phyloP scores from a whole-genome alignment of 2,329 filamentous ascomycete species.

The Cytospora schulzeri region DNA sequence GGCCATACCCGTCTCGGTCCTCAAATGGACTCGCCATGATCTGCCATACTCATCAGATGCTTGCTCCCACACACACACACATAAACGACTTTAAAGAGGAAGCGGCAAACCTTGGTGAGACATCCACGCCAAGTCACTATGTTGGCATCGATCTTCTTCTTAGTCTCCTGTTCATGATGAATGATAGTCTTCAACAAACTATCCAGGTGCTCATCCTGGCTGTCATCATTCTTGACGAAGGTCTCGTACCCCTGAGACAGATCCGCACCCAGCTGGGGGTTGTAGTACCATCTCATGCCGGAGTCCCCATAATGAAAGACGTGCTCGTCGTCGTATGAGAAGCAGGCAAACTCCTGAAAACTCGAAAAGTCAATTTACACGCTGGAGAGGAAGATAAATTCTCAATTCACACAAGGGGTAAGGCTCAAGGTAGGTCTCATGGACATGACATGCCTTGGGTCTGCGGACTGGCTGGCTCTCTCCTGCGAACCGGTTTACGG shows the following conservation, averaged over 20 bases:
- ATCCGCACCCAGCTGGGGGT: conserved; percentile 69
- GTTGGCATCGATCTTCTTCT: conserved; percentile 71
- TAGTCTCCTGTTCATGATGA: conserved; percentile 69
- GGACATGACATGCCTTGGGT: conserved; percentile 61
- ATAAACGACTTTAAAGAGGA: neutral
- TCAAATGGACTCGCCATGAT: conserved; percentile 86
- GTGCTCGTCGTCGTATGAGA: conserved; percentile 89
- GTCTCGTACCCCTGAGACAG: conserved; percentile 79
- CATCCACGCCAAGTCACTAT: conserved; percentile 94
- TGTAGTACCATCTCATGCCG: conserved; percentile 87
- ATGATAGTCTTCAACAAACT: conserved; percentile 77
- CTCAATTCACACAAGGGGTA: neutral
- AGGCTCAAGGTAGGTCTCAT: neutral
- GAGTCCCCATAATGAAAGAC: conserved; percentile 74
- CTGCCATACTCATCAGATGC: conserved; percentile 47
- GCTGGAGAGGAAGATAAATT: neutral
- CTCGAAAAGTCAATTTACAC: neutral
- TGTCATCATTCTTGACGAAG: conserved; percentile 82
- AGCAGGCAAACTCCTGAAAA: conserved; percentile 80
- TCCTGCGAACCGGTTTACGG: conserved; percentile 69
- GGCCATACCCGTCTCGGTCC: conserved; percentile 69
- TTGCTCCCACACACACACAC: neutral
- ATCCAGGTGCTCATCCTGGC: conserved; percentile 83
- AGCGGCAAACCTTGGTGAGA: conserved; percentile 81
- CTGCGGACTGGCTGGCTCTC: conserved; percentile 71